Conservation (phyloP, 768 basidiomycete genomes). For the Chalciporus sphaerocephalus region DNA sequence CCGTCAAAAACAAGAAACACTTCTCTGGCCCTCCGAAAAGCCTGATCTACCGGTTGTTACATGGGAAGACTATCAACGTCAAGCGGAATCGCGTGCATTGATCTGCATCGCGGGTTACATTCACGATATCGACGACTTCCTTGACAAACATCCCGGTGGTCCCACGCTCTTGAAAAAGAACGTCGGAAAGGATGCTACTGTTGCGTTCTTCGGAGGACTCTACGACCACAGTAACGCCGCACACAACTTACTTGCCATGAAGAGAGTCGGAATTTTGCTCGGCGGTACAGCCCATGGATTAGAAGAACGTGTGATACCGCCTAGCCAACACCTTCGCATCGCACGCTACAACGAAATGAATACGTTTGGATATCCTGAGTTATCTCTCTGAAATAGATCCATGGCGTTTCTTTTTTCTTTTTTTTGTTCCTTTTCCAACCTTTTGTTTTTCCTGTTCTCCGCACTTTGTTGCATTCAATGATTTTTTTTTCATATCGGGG, state of each 20-base stretch:
- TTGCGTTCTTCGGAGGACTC: constrained; percentile 87
- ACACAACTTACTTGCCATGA: constrained; percentile 55
- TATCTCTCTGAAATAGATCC: background rate
- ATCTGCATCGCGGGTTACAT: constrained; percentile 87
- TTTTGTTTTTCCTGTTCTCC: background rate
- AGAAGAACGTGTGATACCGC: constrained; percentile 59
- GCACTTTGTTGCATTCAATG: too few relatives aligned
- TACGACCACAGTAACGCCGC: constrained; percentile 82
- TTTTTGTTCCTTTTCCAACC: too few relatives aligned
- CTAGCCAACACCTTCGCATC: constrained; percentile 60
- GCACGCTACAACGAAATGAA: constrained; percentile 49
- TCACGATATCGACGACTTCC: constrained; percentile 75
- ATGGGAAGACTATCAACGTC: constrained; percentile 84
- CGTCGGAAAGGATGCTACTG: constrained; percentile 85
- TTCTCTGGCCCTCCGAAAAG: constrained; percentile 71
- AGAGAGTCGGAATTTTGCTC: constrained; percentile 46
- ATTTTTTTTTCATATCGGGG: too few relatives aligned
- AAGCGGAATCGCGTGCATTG: constrained; percentile 71
- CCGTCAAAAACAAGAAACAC: constrained; percentile 63
- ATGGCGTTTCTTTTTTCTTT: background rate
- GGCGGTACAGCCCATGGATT: constrained; percentile 44
- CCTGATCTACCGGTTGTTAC: constrained; percentile 77
- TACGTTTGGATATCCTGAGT: constrained; percentile 29
- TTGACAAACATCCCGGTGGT: constrained; percentile 87
- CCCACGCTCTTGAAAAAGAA: constrained; percentile 72